A percentile compares a stretch with the other conserved stretches of the same genome.
These are phyloP conservation scores for Penicillium crustosum DNA, from an alignment of 2,329 filamentous ascomycete species.

Conservation along the genomic window DNA sequence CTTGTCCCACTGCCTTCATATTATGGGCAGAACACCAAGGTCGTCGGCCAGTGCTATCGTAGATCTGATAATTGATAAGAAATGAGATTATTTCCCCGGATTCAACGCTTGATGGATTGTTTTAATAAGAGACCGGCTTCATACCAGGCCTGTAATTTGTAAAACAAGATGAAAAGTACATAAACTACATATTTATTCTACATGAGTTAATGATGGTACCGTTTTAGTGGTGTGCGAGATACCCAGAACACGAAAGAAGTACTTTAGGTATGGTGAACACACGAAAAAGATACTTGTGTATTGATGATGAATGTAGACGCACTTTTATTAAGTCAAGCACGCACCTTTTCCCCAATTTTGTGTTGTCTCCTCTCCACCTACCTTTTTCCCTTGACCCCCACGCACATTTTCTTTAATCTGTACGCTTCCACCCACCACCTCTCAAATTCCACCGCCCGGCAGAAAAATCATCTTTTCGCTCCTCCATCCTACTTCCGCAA, in stretches of 20 bases:
- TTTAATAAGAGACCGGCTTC: background rate
- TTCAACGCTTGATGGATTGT: background rate
- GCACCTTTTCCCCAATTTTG: background rate
- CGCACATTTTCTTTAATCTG: background rate
- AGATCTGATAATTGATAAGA: background rate
- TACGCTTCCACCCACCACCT: conserved; percentile 4
- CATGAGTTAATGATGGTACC: background rate
- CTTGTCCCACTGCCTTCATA: too few relatives aligned
- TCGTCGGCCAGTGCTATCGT: too few relatives aligned
- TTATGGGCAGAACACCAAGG: too few relatives aligned
- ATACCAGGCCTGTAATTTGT: too few relatives aligned
- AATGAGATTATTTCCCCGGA: background rate
- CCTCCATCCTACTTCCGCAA: conserved; percentile 27
- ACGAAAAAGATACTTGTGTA: background rate
- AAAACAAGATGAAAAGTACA: background rate
- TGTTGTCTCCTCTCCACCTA: background rate
- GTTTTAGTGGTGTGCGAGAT: background rate
- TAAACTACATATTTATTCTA: background rate
- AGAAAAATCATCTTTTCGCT: conserved; percentile 26
- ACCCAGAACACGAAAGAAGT: background rate
- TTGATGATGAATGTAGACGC: background rate
- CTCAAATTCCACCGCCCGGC: conserved; percentile 3
- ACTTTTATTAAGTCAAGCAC: background rate
- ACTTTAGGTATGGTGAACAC: background rate
- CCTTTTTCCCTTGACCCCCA: background rate